These are phyloP conservation scores for Boletus vinaceobasis DNA, from an alignment of 768 basidiomycete species.

Conservation along the genomic window DNA sequence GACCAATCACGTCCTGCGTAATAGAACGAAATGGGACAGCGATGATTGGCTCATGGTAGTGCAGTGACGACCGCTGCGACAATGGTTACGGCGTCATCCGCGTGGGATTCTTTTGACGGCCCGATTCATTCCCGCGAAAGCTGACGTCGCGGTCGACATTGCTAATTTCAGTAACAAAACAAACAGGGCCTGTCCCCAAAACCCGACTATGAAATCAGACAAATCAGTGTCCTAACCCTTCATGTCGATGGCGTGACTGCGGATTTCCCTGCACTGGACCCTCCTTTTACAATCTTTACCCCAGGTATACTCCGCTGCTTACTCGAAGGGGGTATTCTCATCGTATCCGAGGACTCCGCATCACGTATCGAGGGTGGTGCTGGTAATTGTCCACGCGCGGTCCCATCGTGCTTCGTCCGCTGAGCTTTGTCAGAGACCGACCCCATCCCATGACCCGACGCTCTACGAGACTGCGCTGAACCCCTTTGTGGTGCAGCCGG, in stretches of 20 bases:
- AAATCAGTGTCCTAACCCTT: neutral
- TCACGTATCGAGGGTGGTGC: constrained; percentile 1
- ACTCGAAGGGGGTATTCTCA: constrained; percentile 10
- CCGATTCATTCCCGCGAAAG: too few species aligned
- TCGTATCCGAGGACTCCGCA: constrained; percentile 14
- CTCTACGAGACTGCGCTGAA: neutral
- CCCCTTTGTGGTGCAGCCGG: constrained; percentile 7
- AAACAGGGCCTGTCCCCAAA: neutral
- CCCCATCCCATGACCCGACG: neutral
- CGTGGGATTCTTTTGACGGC: too few species aligned
- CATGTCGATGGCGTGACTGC: constrained; percentile 7
- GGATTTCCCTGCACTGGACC: constrained; percentile 13
- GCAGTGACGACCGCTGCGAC: too few species aligned
- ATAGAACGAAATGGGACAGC: neutral
- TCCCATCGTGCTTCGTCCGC: constrained; percentile 1
- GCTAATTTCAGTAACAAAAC: constrained; percentile 4
- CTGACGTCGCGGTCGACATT: neutral
- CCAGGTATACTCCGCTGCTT: constrained; percentile 31
- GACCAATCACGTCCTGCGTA: neutral
- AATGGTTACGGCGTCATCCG: too few species aligned
- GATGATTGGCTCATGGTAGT: too few species aligned
- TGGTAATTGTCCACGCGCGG: neutral
- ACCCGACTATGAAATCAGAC: constrained; percentile 5
- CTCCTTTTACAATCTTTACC: constrained; percentile 30
- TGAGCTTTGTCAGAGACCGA: neutral